Base-by-base conservation (phyloP, 495 filamentous ascomycete genomes). In the Xylaria flabelliformis region DNA sequence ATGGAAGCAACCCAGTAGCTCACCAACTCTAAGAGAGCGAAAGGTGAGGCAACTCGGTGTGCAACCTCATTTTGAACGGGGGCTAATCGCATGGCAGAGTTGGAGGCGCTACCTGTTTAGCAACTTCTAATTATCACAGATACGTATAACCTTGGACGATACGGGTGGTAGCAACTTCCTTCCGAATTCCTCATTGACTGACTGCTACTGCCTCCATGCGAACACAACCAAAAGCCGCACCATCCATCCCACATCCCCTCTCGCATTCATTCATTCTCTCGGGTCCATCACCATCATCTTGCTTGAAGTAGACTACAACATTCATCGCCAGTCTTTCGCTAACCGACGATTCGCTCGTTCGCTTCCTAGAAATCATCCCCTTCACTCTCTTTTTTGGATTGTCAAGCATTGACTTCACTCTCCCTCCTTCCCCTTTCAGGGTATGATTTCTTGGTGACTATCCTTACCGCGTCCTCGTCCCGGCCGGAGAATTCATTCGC, bases 381-480 rank as follows among this genome's bases (percentile, higher is more conserved):
- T 8, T 9, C 32, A 24, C 24, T 21, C 29, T 41, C 41, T 56
- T 36, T 72, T 78, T 79, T 77, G 77, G 73, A 74, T 79, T 56
- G 72, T 69, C 75, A 71, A 76, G 72, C 73, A 79, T 76, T 41
- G 61, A 79, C 75, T 75, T 74, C 72, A 74, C 73, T 42, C 50
- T 42, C 50, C 71, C 64, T 51, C 26, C 26, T 50, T 51, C 64
- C 59, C 64, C 59, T 51, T 58, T 72, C 67, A 53, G 75, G 71
- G 61, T 72, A 1, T 74, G 77, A 73, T 75, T 77, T 79, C 62
- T 79, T 79, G 75, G 77, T 77, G 74, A 71, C 74, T 73, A 79
- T 77, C 75, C 72, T 77, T 79, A 68, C 62, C 50, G 26, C 42
- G 61, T 34, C 55, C 67, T 29, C 59, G 70, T 69, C n/a, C 42